phyloP scores from a whole-genome alignment of 495 filamentous ascomycete genomes.

The Venustampulla echinocandica region DNA sequence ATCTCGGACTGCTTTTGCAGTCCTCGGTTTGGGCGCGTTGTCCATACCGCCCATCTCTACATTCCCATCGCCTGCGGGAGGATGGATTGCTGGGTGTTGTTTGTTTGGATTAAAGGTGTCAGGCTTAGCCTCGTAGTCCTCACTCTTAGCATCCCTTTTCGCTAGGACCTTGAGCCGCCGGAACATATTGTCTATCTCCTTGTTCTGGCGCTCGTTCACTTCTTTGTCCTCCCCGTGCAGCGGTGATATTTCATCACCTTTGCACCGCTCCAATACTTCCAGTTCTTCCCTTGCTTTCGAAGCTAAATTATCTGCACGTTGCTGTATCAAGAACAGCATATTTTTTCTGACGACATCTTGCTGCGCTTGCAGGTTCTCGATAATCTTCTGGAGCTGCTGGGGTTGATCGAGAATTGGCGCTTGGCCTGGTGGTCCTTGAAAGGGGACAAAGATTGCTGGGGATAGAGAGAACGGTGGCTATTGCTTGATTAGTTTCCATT shows the following conservation, averaged over 20 bases:
- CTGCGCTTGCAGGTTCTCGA: slow-evolving; percentile 35
- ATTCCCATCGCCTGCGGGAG: neutral
- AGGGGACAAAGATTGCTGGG: slow-evolving; percentile 36
- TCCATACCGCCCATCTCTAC: slow-evolving; percentile 5
- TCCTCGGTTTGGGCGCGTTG: neutral
- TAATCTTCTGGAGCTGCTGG: slow-evolving; percentile 26
- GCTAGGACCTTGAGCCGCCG: neutral
- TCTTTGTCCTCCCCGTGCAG: neutral
- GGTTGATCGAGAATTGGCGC: slow-evolving; percentile 23
- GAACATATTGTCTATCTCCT: slow-evolving; percentile 4
- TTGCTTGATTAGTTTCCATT: neutral
- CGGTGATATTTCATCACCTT: neutral
- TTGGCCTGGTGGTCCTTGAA: slow-evolving; percentile 27
- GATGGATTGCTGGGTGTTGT: neutral
- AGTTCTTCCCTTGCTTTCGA: slow-evolving; percentile 11
- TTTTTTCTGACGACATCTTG: slow-evolving; percentile 32
- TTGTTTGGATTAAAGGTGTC: slow-evolving; percentile 1
- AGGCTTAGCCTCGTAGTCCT: slow-evolving; percentile 3
- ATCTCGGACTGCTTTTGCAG: neutral
- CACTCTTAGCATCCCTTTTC: neutral
- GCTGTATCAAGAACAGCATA: slow-evolving; percentile 32
- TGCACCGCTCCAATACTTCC: neutral
- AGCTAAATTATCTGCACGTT: slow-evolving; percentile 23
- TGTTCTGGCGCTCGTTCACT: neutral
- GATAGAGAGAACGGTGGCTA: slow-evolving; percentile 22